Conservation (phyloP, 2,329 filamentous ascomycete genomes). For the Aspergillus oerlinghausenensis region DNA sequence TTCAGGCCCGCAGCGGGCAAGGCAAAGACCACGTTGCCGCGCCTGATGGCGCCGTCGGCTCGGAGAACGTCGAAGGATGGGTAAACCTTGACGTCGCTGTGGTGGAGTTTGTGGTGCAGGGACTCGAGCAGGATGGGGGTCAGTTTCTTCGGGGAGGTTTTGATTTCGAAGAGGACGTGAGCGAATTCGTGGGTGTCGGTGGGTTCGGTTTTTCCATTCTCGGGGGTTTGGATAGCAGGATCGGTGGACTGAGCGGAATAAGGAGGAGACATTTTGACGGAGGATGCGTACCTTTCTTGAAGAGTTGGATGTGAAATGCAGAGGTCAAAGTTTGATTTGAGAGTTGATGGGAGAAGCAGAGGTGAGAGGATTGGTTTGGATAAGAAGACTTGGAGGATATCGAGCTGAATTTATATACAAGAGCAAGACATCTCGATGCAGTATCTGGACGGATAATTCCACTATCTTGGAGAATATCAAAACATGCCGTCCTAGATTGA, state of each 20-base stretch:
- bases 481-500: neutral
- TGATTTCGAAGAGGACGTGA: neutral
- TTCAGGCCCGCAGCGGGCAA: no score
- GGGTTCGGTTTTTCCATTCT: no score
- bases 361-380: neutral
- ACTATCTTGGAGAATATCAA: neutral
- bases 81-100: neutral
- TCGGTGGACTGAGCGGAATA: no score
- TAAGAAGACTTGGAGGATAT: neutral
- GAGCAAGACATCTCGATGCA: neutral
- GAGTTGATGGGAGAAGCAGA: no score
- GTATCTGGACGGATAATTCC: neutral
- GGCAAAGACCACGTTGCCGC: neutral
- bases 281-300: no score
- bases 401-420: neutral
- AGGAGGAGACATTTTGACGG: no score
- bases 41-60: neutral
- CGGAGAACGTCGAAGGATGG: neutral
- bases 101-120: neutral
- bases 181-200: no score
- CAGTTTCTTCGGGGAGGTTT: neutral
- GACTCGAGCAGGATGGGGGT: neutral
- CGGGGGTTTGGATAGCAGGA: no score
- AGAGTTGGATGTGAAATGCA: no score
- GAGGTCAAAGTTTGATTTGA: no score